Evolutionary conservation across 2,329 filamentous ascomycete species (phyloP), one percentile per base, ranked within the genome.

Genomic region (Malbranchea cinnamomea): DNA sequence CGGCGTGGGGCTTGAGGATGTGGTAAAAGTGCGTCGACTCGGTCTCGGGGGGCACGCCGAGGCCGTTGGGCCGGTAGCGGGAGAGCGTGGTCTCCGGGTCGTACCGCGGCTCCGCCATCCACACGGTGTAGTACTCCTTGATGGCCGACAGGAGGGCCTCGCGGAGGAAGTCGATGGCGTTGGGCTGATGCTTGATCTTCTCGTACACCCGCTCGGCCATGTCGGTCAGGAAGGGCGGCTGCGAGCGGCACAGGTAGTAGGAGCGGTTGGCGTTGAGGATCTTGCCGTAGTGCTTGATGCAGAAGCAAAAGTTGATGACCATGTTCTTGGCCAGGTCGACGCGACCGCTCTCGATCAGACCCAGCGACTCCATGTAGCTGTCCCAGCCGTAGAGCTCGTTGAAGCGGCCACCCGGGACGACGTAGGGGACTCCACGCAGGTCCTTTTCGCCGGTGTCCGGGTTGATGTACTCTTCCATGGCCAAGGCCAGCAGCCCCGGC

Each of bases 311-410:
- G 60, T 98, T 92, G 45, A 71, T 66, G 30, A 95, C 85, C 83
- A 98, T 95, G 28, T 78, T 71, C 61, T 94, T 93, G 42, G 84
- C 84, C 32, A 95, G 62, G 46, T 94, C 74, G 13, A 83, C 74
- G 35, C 81, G 75, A 49, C 89, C 80, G 48, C 87, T 83, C 43
- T 83, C 72, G 35, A 95, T 63, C 35, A 98, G 67, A 11, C 89
- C 89, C 3, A 95, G 65, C 4, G 87, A 89, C 53, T 87, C 82
- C 84, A 98, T 95, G 62, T 95, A 98, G 52, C 84, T 94, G 57
- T 98, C 89, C 89, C 89, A 98, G 26, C 87, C 87, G 51, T 98
- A 98, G 13, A 98, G 60, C 54, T 98, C 89, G 56, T 98, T 98
- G 73, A 98, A 98, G 17, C 89, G 74, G 14, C 89, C 89, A 36